phyloP scores from a whole-genome alignment of 306 rosid genomes.

The Cucurbita maxima region DNA sequence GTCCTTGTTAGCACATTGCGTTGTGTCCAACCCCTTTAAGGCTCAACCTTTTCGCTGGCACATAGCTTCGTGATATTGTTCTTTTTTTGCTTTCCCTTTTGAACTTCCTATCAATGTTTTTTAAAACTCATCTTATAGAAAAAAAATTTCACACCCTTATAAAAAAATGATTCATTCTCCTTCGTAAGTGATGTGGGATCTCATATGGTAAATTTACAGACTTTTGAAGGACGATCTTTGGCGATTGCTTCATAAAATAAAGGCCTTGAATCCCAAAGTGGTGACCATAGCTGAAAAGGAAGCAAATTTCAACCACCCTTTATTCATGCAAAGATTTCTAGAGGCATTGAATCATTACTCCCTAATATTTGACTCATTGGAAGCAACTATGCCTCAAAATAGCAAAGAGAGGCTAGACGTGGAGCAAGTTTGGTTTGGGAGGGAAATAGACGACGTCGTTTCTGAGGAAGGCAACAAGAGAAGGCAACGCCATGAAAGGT shows the following conservation, averaged over 20 bases:
- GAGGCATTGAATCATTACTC: constrained; percentile 36
- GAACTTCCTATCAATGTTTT: too few species aligned
- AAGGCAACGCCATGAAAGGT: constrained; percentile 19
- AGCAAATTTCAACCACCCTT: constrained; percentile 25
- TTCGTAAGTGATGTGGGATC: too few species aligned
- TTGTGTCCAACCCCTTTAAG: too few species aligned
- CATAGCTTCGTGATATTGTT: too few species aligned
- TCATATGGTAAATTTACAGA: neutral
- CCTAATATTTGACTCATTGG: constrained; percentile 30
- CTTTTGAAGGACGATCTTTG: constrained; percentile 15
- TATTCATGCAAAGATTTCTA: constrained; percentile 19
- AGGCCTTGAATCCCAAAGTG: constrained; percentile 27
- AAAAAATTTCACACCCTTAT: too few species aligned
- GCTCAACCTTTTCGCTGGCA: too few species aligned
- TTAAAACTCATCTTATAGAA: too few species aligned
- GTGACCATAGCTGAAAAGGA: constrained; percentile 35
- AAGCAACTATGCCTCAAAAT: constrained; percentile 37
- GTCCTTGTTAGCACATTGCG: too few species aligned
- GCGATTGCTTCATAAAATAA: constrained; percentile 26
- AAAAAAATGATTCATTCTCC: too few species aligned
- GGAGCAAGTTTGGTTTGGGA: constrained; percentile 35
- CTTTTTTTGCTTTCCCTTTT: too few species aligned
- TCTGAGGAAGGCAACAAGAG: constrained; percentile 9
- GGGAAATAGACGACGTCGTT: constrained; percentile 28
- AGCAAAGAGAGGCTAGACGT: constrained; percentile 34